Evolutionary conservation across 345 rosid genomes (phyloP), one percentile per base, ranked within the genome.

Genomic region (Psidium guajava): DNA sequence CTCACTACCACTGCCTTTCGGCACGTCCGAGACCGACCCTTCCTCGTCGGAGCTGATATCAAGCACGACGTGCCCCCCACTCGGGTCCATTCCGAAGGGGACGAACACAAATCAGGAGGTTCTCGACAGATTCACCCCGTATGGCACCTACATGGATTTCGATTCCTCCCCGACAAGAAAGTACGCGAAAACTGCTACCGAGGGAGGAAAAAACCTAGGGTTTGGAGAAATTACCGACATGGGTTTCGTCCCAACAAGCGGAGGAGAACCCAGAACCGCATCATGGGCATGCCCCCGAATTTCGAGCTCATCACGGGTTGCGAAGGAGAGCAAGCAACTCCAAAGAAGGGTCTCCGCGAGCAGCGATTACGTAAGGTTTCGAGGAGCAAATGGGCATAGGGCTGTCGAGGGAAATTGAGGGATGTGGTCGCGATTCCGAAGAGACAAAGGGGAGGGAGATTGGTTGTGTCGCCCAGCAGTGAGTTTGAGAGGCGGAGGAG

Each of bases 41-140:
- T 92, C 96, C 28, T 94, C 95, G 58, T 92, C 95, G 74, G 96
- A 94, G 86, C 95, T 93, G 85, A 93, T 86, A 49, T 93, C 93
- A 73, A 92, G 89, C 22, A 92, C 83, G 47, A 83, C 83, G 0
- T 86, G 55, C 24, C 52, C 91, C 90, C 87, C 88, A 7, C 54
- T 40, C 28, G 73, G 83, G 51, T 52, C 86, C 83, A 73, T 77
- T 56, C 47, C 47, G 11, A 40, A 28, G 40, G 80, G 47, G 47
- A 5, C 80, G 80, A 36, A 69, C 80, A 40, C 47, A 36, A 69
- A 69, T 69, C 80, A 18, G 47, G 25, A 36, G 11, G 14, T 40
- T 36, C 47, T 36, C 47, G 25, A 36, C 80, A 69, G 25, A 69
- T 69, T 69, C 80, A 36, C 47, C 21, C 80, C 14, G 24, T 32